Evolutionary conservation across 352 stramenopile species (phyloP).

Genomic region (Phytophthora litchii): DNA sequence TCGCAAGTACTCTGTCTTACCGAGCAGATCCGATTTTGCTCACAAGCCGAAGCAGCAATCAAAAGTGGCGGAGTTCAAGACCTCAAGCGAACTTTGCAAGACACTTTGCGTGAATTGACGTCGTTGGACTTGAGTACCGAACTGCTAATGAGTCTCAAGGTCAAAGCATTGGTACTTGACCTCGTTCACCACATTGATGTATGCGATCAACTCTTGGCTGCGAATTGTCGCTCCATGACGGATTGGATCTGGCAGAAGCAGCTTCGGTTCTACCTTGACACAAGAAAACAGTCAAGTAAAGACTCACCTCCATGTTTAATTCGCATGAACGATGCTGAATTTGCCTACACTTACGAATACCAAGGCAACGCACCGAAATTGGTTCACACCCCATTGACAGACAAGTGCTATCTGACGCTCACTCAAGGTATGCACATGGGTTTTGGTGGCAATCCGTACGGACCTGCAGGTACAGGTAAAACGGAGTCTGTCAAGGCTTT

Average conservation of each 20-base stretch:
- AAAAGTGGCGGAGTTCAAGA: slow-evolving; percentile 66
- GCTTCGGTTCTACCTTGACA: slow-evolving; percentile 90
- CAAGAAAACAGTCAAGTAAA: slow-evolving; percentile 41
- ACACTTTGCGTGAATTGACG: slow-evolving; percentile 77
- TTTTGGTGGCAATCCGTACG: slow-evolving; percentile 95
- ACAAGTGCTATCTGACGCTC: slow-evolving; percentile 95
- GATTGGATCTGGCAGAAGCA: slow-evolving; percentile 95
- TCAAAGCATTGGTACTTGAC: slow-evolving; percentile 95
- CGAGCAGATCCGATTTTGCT: slow-evolving; percentile 93
- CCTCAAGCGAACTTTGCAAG: slow-evolving; percentile 69
- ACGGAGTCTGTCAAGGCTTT: slow-evolving; percentile 96
- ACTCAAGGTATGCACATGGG: slow-evolving; percentile 94
- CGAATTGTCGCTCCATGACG: slow-evolving; percentile 59
- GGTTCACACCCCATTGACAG: slow-evolving; percentile 94
- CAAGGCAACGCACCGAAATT: slow-evolving; percentile 94
- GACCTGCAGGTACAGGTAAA: slow-evolving; percentile 94
- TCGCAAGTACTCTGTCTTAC: slow-evolving; percentile 92
- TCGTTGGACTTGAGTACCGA: slow-evolving; percentile 88
- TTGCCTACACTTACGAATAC: slow-evolving; percentile 96
- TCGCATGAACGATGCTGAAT: slow-evolving; percentile 82
- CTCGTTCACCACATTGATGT: slow-evolving; percentile 96
- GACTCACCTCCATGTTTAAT: slow-evolving; percentile 47
- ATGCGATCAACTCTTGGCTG: slow-evolving; percentile 85
- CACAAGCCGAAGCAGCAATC: slow-evolving; percentile 87
- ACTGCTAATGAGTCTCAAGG: slow-evolving; percentile 92